Evolutionary conservation across 2,329 filamentous ascomycete genomes (phyloP).

Genomic region (Colletotrichum cereale): DNA sequence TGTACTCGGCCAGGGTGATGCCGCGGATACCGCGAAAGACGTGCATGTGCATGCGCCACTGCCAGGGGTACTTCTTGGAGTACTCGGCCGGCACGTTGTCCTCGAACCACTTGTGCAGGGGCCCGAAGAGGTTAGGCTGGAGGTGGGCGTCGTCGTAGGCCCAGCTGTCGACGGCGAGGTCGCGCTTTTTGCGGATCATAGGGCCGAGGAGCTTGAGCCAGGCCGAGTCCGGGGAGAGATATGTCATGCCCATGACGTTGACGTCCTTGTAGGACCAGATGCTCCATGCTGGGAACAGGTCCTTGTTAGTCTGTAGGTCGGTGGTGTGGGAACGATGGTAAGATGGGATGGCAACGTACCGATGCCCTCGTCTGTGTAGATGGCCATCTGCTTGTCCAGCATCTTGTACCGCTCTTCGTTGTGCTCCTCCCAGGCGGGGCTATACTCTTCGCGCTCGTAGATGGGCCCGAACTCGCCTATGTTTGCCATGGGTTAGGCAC

Average conservation of each 20-base stretch:
- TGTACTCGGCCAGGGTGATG: slow-evolving; percentile 54
- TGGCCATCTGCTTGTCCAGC: slow-evolving; percentile 60
- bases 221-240: slow-evolving; percentile 55
- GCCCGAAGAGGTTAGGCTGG: slow-evolving; percentile 42
- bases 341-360: slow-evolving; percentile 3
- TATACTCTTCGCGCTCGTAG: slow-evolving; percentile 48
- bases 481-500: background rate
- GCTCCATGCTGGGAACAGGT: slow-evolving; percentile 41
- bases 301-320: slow-evolving; percentile 31
- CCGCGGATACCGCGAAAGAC: slow-evolving; percentile 44
- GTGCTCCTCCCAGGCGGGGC: slow-evolving; percentile 51
- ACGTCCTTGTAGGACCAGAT: slow-evolving; percentile 68
- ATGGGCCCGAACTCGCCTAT: slow-evolving; percentile 53
- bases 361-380: slow-evolving; percentile 54
- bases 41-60: slow-evolving; percentile 46
- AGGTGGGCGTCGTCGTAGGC: slow-evolving; percentile 56
- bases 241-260: slow-evolving; percentile 65
- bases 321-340: background rate
- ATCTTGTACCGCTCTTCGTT: slow-evolving; percentile 60
- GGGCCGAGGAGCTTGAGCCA: slow-evolving; percentile 63
- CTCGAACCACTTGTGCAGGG: slow-evolving; percentile 44
- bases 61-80: slow-evolving; percentile 44
- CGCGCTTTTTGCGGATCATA: slow-evolving; percentile 66
- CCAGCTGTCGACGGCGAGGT: slow-evolving; percentile 66
- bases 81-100: slow-evolving; percentile 42